phyloP scores from a whole-genome alignment of 768 basidiomycete species.

The Boletus reticuloceps region DNA sequence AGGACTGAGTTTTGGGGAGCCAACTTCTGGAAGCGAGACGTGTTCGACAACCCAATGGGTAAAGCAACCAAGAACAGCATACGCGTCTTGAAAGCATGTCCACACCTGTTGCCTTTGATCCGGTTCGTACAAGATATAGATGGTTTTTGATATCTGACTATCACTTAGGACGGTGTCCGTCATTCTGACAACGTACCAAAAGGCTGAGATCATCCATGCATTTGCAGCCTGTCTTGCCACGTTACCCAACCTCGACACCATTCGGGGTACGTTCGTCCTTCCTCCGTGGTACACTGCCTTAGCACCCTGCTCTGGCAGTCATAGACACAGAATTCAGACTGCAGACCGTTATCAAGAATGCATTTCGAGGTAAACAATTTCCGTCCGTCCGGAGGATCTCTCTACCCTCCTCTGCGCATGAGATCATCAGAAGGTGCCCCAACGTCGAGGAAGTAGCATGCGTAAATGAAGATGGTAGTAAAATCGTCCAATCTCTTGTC shows the following conservation, averaged over 20 bases:
- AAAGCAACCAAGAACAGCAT: not conserved
- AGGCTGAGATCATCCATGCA: not conserved
- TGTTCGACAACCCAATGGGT: not conserved
- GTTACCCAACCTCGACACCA: slow-evolving; percentile 3
- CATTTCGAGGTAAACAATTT: slow-evolving; percentile 6
- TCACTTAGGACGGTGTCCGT: not conserved
- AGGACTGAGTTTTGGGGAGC: slow-evolving; percentile 1
- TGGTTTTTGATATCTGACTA: not conserved
- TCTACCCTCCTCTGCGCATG: slow-evolving; percentile 1
- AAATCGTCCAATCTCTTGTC: not conserved
- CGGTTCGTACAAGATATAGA: no score
- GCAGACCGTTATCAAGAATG: slow-evolving; percentile 2
- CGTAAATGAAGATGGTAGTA: slow-evolving; percentile 2
- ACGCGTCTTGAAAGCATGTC: not conserved
- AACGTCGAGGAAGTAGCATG: slow-evolving; percentile 9
- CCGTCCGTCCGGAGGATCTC: slow-evolving; percentile 5
- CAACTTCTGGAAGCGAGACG: not conserved
- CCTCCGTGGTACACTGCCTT: not conserved
- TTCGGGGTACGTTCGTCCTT: not conserved
- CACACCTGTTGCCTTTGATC: slow-evolving; percentile 1
- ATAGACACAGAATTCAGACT: not conserved
- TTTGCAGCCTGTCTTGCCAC: slow-evolving; percentile 7
- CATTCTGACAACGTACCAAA: not conserved
- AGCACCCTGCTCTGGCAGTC: not conserved
- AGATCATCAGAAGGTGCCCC: slow-evolving; percentile 10